Base-by-base conservation (phyloP, 495 filamentous ascomycete species). In the Lepraria neglecta region DNA sequence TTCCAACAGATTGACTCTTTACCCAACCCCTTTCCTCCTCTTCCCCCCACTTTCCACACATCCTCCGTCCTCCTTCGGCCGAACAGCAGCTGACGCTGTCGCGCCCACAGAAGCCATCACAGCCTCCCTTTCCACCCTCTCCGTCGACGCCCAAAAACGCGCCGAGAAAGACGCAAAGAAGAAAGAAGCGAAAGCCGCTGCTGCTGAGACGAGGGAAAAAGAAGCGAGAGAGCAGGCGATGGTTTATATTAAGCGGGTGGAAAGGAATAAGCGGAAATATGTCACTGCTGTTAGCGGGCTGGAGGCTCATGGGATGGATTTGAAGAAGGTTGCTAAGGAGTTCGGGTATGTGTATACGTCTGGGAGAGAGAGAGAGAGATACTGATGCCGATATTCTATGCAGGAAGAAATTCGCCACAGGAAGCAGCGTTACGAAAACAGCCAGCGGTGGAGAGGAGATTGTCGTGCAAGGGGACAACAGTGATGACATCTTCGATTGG, bases 221-320 rank as follows among this genome's bases (percentile, higher is more conserved):
- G 87, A 91, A 68, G 80, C 79, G 67, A 87, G 87, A 62, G 87
- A 88, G 21, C 82, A 84, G 56, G 87, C 87, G 52, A 90, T 92
- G 70, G 79, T 98, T 30, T 83, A 82, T 56, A 95, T 99, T 73
- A 97, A 97, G 81, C 88, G 95, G 3, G 90, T 99, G 56, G 94
- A 99, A 78, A 84, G 94, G 54, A 96, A 95, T 76, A 99, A 99
- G 79, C 82, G 94, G 64, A 99, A 99, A 75, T 91, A 85, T 68
- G 91, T 97, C 43, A 99, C 92, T 3, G 85, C 90, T 17, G 83
- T 97, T n/a, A 80, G 80, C 0, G 94, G 94, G 1, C 75, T 99
- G 24, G 94, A 97, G 72, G 85, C 87, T 0, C 92, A 95, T 65
- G 91, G 91, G 0, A 69, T 96, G 57, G 94, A 97, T 59, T 77